Evolutionary conservation across 192 early-diverging fungal genomes (phyloP).

Genomic region (Coemansia sp.): DNA sequence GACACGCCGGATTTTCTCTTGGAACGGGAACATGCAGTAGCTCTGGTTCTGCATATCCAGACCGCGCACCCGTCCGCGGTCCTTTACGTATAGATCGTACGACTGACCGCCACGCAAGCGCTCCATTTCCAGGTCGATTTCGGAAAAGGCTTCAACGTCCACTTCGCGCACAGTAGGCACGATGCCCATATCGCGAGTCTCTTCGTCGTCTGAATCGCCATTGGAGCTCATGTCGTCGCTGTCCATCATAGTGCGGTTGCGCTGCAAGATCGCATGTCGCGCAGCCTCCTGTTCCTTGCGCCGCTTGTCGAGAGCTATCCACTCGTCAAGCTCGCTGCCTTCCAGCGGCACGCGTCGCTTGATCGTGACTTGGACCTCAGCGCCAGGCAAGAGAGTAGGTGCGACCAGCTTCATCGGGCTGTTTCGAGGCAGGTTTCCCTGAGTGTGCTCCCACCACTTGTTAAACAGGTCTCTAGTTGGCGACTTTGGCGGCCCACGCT

Average conservation of each 20-base stretch:
- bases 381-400: slow-evolving; percentile 30
- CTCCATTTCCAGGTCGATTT: slow-evolving; percentile 55
- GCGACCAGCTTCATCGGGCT: slow-evolving; percentile 18
- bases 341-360: slow-evolving; percentile 74
- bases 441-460: slow-evolving; percentile 40
- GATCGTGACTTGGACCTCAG: slow-evolving; percentile 37
- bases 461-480: slow-evolving; percentile 64
- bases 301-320: slow-evolving; percentile 62
- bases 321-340: slow-evolving; percentile 79
- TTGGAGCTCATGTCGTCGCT: slow-evolving; percentile 64
- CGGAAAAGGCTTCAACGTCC: slow-evolving; percentile 37
- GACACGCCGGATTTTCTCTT: slow-evolving; percentile 75
- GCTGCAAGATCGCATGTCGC: slow-evolving; percentile 63
- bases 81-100: slow-evolving; percentile 85
- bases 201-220: slow-evolving; percentile 37
- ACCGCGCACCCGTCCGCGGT: slow-evolving; percentile 66
- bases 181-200: slow-evolving; percentile 30
- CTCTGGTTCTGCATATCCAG: slow-evolving; percentile 80
- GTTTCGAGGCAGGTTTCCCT: slow-evolving; percentile 1
- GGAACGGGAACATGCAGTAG: slow-evolving; percentile 85
- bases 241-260: slow-evolving; percentile 71
- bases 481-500: slow-evolving; percentile 71
- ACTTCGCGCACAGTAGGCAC: slow-evolving; percentile 58
- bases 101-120: slow-evolving; percentile 54
- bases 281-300: slow-evolving; percentile 72